Percentiles rank a stretch among this genome's conserved stretches.
Evolutionary conservation across 306 rosid species (phyloP).

Genomic region (Aeschynomene evenia): DNA sequence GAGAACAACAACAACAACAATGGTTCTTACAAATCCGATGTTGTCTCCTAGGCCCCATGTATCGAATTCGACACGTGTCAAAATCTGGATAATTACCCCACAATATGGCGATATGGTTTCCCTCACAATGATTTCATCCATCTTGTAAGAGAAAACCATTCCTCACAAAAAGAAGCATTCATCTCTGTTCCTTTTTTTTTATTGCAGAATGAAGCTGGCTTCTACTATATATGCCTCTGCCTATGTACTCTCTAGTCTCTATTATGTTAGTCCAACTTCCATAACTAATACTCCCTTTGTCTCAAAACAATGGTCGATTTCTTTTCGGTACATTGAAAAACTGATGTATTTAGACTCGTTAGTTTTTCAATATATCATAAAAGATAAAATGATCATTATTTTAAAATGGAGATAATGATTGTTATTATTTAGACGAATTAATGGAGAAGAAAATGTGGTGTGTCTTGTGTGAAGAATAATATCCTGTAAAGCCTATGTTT

Average conservation of each 20-base stretch:
- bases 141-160: neutral
- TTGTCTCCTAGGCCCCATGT: neutral
- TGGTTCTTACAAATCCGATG: constrained; percentile 33
- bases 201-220: constrained; percentile 15
- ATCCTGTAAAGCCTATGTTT: constrained; percentile 22
- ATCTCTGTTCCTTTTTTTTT: constrained; percentile 22
- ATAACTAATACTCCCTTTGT: too few relatives aligned
- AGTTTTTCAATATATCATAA: too few relatives aligned
- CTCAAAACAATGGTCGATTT: too few relatives aligned
- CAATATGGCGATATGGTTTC: constrained; percentile 1
- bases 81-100: neutral
- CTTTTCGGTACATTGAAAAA: too few relatives aligned
- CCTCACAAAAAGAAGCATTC: neutral
- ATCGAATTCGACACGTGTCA: neutral
- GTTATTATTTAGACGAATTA: too few relatives aligned
- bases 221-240: neutral
- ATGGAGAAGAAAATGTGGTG: too few relatives aligned
- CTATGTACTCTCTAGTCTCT: neutral
- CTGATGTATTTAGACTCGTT: too few relatives aligned
- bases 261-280: too few relatives aligned
- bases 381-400: too few relatives aligned
- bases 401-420: too few relatives aligned
- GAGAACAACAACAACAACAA: constrained; percentile 9
- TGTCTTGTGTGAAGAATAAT: constrained; percentile 2
- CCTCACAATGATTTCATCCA: constrained; percentile 14